A percentile compares a stretch with the other conserved stretches of the same genome.
These are phyloP conservation scores for Lomentospora prolificans DNA, from an alignment of 2,329 filamentous ascomycete genomes.

Conservation along the genomic window DNA sequence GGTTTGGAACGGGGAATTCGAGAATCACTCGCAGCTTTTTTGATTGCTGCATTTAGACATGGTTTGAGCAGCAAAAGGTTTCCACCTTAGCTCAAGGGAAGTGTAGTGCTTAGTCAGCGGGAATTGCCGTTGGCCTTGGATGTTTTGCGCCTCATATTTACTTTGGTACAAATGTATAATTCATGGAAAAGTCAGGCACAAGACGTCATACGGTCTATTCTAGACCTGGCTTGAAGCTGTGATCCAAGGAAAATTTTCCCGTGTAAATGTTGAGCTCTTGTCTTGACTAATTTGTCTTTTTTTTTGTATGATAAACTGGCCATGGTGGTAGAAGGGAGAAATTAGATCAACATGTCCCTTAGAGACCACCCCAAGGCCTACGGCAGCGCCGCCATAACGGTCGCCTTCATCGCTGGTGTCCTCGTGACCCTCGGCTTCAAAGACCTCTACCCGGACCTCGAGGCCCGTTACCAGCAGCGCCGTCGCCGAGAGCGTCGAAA, in stretches of 20 bases:
- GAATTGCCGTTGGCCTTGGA: background rate
- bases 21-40: slow-evolving; percentile 2
- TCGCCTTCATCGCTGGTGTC: slow-evolving; percentile 70
- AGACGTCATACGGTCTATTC: background rate
- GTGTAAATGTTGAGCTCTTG: too few species aligned
- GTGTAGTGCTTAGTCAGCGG: background rate
- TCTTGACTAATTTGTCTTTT: background rate
- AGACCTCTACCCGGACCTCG: slow-evolving; percentile 67
- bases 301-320: background rate
- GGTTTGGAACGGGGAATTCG: background rate
- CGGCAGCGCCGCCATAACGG: slow-evolving; percentile 54
- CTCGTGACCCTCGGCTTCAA: slow-evolving; percentile 69
- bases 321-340: background rate
- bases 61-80: too few species aligned
- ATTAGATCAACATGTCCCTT: slow-evolving; percentile 38
- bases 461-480: slow-evolving; percentile 49
- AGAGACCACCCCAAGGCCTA: slow-evolving; percentile 53
- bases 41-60: background rate
- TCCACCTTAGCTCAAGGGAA: background rate
- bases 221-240: too few species aligned
- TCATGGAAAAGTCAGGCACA: too few species aligned
- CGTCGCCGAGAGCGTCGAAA: slow-evolving; percentile 16
- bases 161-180: too few species aligned
- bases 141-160: too few species aligned
- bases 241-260: too few species aligned